phyloP scores from a whole-genome alignment of 2,329 filamentous ascomycete species.

The Fusarium sp. region DNA sequence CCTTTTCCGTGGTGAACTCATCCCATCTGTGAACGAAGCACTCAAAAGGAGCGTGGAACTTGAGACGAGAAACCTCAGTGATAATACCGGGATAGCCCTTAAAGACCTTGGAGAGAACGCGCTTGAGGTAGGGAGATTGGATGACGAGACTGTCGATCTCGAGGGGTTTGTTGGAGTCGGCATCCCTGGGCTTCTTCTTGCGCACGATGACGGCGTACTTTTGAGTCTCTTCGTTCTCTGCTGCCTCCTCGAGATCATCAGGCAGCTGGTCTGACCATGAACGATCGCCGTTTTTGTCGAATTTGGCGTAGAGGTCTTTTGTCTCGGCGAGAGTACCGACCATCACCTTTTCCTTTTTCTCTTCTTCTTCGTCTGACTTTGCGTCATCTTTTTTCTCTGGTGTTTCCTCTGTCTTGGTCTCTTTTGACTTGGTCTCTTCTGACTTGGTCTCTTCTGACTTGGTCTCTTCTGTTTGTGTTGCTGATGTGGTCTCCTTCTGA shows the following conservation, averaged over 20 bases:
- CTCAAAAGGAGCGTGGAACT: conserved; percentile 71
- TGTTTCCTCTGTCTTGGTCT: conserved; percentile 10
- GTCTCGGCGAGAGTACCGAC: conserved; percentile 55
- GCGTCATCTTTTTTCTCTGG: conserved; percentile 19
- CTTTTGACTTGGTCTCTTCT: too few relatives aligned
- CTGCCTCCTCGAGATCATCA: conserved; percentile 65
- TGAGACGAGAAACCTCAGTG: conserved; percentile 68
- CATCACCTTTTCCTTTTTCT: conserved; percentile 39
- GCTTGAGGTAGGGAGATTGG: conserved; percentile 72
- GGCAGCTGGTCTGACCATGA: conserved; percentile 70
- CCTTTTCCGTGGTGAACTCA: conserved; percentile 57
- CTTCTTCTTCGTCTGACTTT: conserved; percentile 17
- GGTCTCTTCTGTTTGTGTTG: conserved; percentile 25
- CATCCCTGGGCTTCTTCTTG: conserved; percentile 64
- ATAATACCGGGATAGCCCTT: conserved; percentile 71
- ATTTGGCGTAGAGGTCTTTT: conserved; percentile 60
- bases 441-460: conserved; percentile 29
- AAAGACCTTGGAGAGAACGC: conserved; percentile 66
- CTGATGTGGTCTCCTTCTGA: conserved; percentile 25
- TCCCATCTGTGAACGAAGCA: conserved; percentile 76
- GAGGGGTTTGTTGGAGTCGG: conserved; percentile 70
- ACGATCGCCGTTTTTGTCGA: conserved; percentile 61
- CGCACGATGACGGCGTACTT: conserved; percentile 72
- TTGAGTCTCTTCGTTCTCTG: conserved; percentile 71
- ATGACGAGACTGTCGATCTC: conserved; percentile 72